Conservation (phyloP, 2,329 filamentous ascomycete genomes). For the Purpureocillium takamizusanense region DNA sequence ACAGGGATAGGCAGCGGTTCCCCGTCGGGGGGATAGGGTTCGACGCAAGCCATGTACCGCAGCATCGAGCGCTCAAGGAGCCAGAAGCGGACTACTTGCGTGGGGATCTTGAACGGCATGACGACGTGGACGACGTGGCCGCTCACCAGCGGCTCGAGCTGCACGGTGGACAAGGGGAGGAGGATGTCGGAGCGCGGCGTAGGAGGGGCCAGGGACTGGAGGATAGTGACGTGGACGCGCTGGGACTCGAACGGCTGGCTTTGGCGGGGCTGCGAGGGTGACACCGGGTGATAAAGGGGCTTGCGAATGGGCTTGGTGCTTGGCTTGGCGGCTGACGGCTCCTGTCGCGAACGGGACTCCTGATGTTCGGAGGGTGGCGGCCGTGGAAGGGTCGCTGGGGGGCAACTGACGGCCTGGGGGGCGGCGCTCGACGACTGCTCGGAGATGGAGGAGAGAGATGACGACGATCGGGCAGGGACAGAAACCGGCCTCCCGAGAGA, state of each 20-base stretch:
- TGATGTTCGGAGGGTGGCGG: conserved; percentile 8
- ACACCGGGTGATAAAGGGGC: conserved; percentile 15
- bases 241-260: conserved; percentile 32
- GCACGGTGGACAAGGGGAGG: conserved; percentile 37
- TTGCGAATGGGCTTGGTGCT: conserved; percentile 12
- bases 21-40: conserved; percentile 24
- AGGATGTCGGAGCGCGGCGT: conserved; percentile 45
- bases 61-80: conserved; percentile 46
- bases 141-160: conserved; percentile 38
- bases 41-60: conserved; percentile 50
- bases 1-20: too few species aligned
- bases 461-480: background rate
- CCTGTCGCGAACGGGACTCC: conserved; percentile 4
- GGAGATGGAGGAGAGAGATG: background rate
- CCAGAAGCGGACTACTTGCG: conserved; percentile 51
- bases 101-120: conserved; percentile 45
- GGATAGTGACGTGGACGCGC: conserved; percentile 38
- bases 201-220: conserved; percentile 38
- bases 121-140: conserved; percentile 46
- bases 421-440: background rate
- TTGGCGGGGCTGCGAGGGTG: conserved; percentile 10
- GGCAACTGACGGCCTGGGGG: background rate
- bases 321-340: background rate
- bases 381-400: conserved; percentile 9
- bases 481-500: conserved; percentile 6